Evolutionary conservation across 139 green algal species (phyloP).

Genomic region (Micractinium conductrix): DNA sequence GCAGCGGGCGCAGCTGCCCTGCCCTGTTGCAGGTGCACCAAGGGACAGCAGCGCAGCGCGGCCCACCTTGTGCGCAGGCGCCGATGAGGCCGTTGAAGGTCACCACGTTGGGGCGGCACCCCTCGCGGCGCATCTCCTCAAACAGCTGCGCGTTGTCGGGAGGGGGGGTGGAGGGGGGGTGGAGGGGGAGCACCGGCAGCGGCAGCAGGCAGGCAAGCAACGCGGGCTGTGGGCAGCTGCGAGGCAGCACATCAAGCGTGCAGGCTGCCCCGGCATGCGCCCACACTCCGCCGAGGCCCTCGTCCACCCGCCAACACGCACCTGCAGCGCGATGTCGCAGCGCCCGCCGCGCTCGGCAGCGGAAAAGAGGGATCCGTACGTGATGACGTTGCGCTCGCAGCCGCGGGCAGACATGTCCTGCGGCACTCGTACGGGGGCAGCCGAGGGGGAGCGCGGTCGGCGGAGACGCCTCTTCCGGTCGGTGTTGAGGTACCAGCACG

Average conservation of each 20-base stretch:
- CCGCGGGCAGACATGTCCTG: slow-evolving; percentile 73
- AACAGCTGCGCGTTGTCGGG: neutral
- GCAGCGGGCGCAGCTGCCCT: no score
- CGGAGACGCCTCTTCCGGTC: no score
- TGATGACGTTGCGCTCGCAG: slow-evolving; percentile 83
- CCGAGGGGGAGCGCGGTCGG: no score
- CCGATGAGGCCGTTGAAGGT: slow-evolving; percentile 49
- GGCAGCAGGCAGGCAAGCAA: no score
- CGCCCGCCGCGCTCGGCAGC: slow-evolving; percentile 62
- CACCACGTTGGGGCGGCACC: slow-evolving; percentile 47
- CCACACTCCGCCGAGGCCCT: neutral
- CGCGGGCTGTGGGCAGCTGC: no score
- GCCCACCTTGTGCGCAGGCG: slow-evolving; percentile 34
- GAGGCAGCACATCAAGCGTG: no score
- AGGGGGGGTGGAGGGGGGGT: neutral
- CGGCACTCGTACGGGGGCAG: no score
- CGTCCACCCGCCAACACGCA: neutral
- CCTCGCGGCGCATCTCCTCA: slow-evolving; percentile 42
- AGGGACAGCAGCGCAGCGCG: neutral
- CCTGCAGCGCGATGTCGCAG: slow-evolving; percentile 34
- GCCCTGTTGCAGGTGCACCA: neutral
- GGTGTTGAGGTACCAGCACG: no score
- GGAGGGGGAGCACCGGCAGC: neutral
- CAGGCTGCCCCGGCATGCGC: no score
- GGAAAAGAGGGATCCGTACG: slow-evolving; percentile 82